Percentiles rank a stretch among this genome's conserved stretches.
These are phyloP conservation scores for Blastocystis sp. DNA, from an alignment of 352 stramenopile species.

Conservation along the genomic window DNA sequence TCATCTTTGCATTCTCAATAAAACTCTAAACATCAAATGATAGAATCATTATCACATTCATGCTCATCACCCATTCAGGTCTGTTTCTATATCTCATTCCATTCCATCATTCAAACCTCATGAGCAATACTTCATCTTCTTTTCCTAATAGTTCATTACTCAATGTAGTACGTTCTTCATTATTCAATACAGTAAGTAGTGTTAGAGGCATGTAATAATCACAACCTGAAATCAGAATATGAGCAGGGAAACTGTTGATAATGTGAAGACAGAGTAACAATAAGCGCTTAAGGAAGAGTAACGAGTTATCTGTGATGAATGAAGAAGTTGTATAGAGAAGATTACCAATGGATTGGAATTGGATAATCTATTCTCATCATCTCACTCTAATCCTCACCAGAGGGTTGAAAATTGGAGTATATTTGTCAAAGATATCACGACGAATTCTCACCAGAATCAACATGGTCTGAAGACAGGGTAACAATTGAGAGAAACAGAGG, in stretches of 20 bases:
- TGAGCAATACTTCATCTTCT: conserved; percentile 40
- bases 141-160: conserved; percentile 21
- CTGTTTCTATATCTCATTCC: neutral
- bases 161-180: conserved; percentile 4
- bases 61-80: neutral
- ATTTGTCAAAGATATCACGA: conserved; percentile 53
- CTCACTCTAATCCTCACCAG: neutral
- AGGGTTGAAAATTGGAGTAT: conserved; percentile 41
- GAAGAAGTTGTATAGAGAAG: neutral
- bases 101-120: neutral
- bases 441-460: conserved; percentile 17
- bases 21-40: neutral
- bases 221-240: conserved; percentile 36
- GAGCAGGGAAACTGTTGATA: conserved; percentile 54
- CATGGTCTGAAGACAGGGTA: conserved; percentile 10
- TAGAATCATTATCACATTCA: neutral
- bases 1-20: neutral
- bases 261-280: conserved; percentile 16
- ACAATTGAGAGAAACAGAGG: neutral
- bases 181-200: conserved; percentile 16
- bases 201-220: conserved; percentile 44
- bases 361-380: neutral
- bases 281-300: neutral
- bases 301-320: neutral
- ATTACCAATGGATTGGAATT: conserved; percentile 41